phyloP scores from a whole-genome alignment of 176 grass and related monocot species.

The Otatea glauca region DNA sequence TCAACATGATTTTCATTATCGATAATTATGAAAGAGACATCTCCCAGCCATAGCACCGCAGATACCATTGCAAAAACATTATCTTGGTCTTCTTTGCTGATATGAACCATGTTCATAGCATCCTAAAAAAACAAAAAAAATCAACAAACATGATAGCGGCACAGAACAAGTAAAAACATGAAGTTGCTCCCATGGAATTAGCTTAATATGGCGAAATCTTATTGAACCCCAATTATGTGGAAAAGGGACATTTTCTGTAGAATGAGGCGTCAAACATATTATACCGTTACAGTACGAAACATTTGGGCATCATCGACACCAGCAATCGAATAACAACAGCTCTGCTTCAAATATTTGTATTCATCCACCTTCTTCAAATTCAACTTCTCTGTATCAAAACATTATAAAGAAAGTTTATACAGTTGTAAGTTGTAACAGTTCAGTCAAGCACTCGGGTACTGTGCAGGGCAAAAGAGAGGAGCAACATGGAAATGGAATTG shows the following conservation, averaged over 20 bases:
- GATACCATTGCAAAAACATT: constrained; percentile 84
- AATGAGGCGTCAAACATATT: constrained; percentile 25
- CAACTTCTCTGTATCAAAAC: constrained; percentile 76
- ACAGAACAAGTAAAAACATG: constrained; percentile 4
- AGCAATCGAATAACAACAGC: constrained; percentile 83
- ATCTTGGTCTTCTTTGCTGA: constrained; percentile 97
- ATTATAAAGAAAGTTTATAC: constrained; percentile 28
- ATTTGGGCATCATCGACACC: constrained; percentile 95
- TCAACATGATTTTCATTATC: constrained; percentile 99
- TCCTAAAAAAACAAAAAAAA: constrained; percentile 61
- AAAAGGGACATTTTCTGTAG: constrained; percentile 28
- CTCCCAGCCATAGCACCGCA: constrained; percentile 89
- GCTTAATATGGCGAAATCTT: background rate
- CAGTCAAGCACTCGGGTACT: background rate
- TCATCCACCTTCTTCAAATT: constrained; percentile 92
- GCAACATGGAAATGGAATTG: background rate
- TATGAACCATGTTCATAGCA: constrained; percentile 95
- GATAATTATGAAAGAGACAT: constrained; percentile 84
- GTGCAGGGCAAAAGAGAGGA: constrained; percentile 16
- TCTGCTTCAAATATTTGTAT: constrained; percentile 98
- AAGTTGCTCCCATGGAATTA: constrained; percentile 26
- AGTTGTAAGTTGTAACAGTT: background rate
- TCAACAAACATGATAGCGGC: constrained; percentile 38
- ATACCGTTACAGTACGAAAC: constrained; percentile 81
- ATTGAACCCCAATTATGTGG: background rate